Conservation (phyloP, 108 stramenopile species). For the Seminavis robusta region DNA sequence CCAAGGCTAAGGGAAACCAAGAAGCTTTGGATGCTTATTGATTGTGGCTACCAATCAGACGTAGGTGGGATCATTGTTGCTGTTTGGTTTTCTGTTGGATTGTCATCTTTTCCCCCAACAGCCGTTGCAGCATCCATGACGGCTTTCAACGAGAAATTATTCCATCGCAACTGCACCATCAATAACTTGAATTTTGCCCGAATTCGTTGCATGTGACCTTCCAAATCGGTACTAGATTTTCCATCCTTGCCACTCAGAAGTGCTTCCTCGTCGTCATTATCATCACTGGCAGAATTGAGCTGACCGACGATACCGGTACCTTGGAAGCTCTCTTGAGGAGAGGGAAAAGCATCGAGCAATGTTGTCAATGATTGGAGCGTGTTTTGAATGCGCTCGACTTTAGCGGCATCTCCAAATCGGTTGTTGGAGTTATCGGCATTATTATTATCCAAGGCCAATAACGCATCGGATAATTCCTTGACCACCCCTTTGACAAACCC, state of each 20-base stretch:
- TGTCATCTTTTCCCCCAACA: too few species aligned
- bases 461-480: background rate
- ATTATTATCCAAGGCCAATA: background rate
- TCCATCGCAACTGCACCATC: conserved; percentile 25
- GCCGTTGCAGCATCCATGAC: conserved; percentile 26
- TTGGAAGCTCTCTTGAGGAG: conserved; percentile 2
- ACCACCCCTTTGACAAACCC: conserved; percentile 32
- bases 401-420: too few species aligned
- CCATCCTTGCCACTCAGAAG: background rate
- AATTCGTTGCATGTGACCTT: conserved; percentile 31
- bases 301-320: background rate
- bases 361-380: too few species aligned
- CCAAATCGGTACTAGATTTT: background rate
- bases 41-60: too few species aligned
- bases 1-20: too few species aligned
- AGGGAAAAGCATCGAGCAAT: conserved; percentile 3
- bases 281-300: too few species aligned
- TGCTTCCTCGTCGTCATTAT: too few species aligned
- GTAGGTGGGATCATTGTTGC: too few species aligned
- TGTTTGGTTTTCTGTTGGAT: too few species aligned
- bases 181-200: conserved; percentile 46
- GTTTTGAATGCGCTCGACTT: background rate
- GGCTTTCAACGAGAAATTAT: conserved; percentile 22
- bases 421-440: background rate
- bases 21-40: too few species aligned